Base-by-base conservation (phyloP, 139 green algal genomes). In the Chlorella sp. region DNA sequence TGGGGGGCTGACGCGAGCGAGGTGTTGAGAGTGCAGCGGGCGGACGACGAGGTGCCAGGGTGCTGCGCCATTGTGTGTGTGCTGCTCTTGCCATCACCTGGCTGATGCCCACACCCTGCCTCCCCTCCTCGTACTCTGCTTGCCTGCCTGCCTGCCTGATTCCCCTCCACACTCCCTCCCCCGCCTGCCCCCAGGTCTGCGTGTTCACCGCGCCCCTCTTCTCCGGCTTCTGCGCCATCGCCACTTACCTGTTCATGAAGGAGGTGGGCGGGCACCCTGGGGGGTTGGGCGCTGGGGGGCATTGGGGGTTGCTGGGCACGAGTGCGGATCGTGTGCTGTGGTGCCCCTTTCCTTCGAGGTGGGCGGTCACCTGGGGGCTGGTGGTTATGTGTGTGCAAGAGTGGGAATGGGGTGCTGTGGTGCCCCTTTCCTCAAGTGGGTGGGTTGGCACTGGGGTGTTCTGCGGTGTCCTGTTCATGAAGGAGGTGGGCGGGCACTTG, bases 141-240 rank as follows among this genome's bases (percentile, higher is more conserved):
- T 57, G 64, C 22, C 5, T 71, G 64, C 64, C 64, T 71, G 64
- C 64, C 64, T 71, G 64, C 5, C 64, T 71, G 5, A 18, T 71
- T 71, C 11, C 64, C 11, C 64, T 26, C 64, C 83, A 39, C 42
- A 75, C 26, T 3, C 32, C 32, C 39, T 2, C 14, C 53, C 68
- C 48, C 19, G 40, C 86, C 28, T 39, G 22, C 57, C 19, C 24
- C 24, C 93, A 98, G 96, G 96, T 99, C 28, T 99, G 97, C 89
- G 97, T 99, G 34, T 98, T 99, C 90, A 99, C 97, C 30, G 97
- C 96, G 28, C 97, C 97, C 0, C 91, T 99, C 28, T 99, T 99
- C 93, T 98, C 96, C 26, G 96, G 96, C 0, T 93, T 98, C 71
- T 97, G 94, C 80, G 94, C 97, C 16, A 92, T 98, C 36, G 92